Percentiles rank a stretch among this genome's conserved stretches.
Conservation (phyloP, 179 eudicot species). For the Heliamphora pulchella region DNA sequence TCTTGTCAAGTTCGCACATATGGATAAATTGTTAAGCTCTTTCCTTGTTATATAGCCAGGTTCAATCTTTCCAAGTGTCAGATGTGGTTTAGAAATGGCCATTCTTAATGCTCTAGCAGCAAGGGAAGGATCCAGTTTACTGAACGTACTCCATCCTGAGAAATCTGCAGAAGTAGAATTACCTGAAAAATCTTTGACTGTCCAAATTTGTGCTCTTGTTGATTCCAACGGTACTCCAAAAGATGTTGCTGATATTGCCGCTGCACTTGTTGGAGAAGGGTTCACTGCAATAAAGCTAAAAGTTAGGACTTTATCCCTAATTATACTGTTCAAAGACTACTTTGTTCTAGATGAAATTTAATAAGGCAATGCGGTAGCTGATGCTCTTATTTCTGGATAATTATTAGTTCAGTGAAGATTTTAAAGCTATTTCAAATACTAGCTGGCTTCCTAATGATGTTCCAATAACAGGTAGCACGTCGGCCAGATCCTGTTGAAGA, state of each 20-base stretch:
- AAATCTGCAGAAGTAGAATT: conserved; percentile 22
- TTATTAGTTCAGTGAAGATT: no score
- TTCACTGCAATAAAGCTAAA: conserved; percentile 76
- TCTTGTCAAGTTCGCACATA: background rate
- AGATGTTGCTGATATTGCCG: conserved; percentile 66
- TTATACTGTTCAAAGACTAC: background rate
- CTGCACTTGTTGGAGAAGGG: conserved; percentile 66
- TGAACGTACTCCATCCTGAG: conserved; percentile 45
- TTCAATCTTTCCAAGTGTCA: conserved; percentile 78
- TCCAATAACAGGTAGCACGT: conserved; percentile 68
- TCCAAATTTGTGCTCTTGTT: conserved; percentile 76
- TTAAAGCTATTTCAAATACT: background rate
- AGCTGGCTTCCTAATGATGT: background rate
- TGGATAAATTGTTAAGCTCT: background rate
- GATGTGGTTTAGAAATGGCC: conserved; percentile 98
- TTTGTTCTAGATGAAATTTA: conserved; percentile 1
- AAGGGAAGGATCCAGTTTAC: conserved; percentile 45
- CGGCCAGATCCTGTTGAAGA: conserved; percentile 72
- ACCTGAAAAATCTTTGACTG: conserved; percentile 31
- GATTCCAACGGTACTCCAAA: conserved; percentile 71
- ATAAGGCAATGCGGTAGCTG: background rate
- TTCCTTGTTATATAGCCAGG: conserved; percentile 45
- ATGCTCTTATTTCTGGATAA: background rate
- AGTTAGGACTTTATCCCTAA: conserved; percentile 36
- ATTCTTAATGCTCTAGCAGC: conserved; percentile 82